phyloP scores from a whole-genome alignment of 768 basidiomycete genomes.

The Amyloporia xantha region DNA sequence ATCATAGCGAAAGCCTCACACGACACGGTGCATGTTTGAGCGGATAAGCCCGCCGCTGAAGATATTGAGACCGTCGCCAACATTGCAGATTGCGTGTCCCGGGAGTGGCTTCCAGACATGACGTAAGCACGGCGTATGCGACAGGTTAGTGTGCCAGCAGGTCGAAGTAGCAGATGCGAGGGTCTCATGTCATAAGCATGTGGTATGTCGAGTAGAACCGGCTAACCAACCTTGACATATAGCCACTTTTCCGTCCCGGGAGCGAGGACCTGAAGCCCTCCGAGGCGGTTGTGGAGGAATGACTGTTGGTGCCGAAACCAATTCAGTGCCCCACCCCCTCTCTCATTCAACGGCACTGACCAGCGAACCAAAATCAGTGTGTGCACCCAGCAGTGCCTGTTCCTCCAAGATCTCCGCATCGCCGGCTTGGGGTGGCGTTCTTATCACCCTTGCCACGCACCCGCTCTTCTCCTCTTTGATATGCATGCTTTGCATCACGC shows the following conservation, averaged over 20 bases:
- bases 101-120: constrained; percentile 18
- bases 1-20: constrained; percentile 28
- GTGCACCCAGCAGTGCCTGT: constrained; percentile 5
- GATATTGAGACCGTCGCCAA: constrained; percentile 45
- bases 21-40: constrained; percentile 57
- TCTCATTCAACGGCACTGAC: background rate
- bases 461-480: constrained; percentile 15
- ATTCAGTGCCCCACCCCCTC: background rate
- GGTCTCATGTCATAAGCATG: background rate
- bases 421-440: constrained; percentile 13
- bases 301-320: constrained; percentile 31
- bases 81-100: constrained; percentile 25
- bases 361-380: constrained; percentile 13
- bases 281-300: constrained; percentile 63
- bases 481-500: constrained; percentile 16
- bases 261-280: constrained; percentile 62
- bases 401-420: constrained; percentile 1
- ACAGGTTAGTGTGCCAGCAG: background rate
- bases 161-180: too few species aligned
- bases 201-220: background rate
- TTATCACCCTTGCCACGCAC: constrained; percentile 21
- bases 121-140: too few species aligned
- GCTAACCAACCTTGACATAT: constrained; percentile 49
- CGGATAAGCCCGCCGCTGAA: constrained; percentile 57
- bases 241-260: constrained; percentile 58